phyloP scores from a whole-genome alignment of 1,284 basidiomycete species.

The Leucoagaricus sp. region DNA sequence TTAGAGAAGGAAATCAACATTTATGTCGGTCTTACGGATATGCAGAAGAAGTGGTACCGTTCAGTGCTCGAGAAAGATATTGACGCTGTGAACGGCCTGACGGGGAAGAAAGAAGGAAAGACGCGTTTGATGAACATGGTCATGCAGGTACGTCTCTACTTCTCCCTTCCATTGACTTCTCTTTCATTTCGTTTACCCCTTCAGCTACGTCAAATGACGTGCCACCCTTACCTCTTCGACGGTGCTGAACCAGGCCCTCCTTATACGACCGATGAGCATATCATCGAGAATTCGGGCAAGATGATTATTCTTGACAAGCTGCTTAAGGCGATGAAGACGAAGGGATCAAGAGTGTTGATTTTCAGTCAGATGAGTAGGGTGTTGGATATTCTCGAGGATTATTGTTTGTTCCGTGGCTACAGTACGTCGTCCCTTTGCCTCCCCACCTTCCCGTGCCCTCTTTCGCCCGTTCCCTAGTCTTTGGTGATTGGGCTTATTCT shows the following conservation, averaged over 20 bases:
- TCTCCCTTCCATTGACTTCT: conserved; percentile 12
- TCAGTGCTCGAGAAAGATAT: conserved; percentile 98
- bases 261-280: conserved; percentile 97
- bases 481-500: too few species aligned
- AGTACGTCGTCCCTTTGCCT: conserved; percentile 51
- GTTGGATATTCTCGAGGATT: conserved; percentile 95
- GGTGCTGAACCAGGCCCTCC: conserved; percentile 97
- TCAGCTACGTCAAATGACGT: conserved; percentile 79
- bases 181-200: neutral
- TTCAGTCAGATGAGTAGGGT: conserved; percentile 99
- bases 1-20: conserved; percentile 99
- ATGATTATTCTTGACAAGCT: conserved; percentile 98
- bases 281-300: conserved; percentile 94
- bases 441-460: too few species aligned
- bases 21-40: conserved; percentile 96
- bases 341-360: conserved; percentile 94
- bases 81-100: conserved; percentile 96
- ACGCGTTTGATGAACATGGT: conserved; percentile 98
- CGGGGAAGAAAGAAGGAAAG: conserved; percentile 98
- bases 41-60: conserved; percentile 99
- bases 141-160: conserved; percentile 78
- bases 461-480: too few species aligned
- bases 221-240: conserved; percentile 86
- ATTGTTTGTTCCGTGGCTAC: conserved; percentile 91
- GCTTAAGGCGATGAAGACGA: conserved; percentile 84